Evolutionary conservation across 2,329 filamentous ascomycete species (phyloP).

Genomic region (Sphaerulina musiva): DNA sequence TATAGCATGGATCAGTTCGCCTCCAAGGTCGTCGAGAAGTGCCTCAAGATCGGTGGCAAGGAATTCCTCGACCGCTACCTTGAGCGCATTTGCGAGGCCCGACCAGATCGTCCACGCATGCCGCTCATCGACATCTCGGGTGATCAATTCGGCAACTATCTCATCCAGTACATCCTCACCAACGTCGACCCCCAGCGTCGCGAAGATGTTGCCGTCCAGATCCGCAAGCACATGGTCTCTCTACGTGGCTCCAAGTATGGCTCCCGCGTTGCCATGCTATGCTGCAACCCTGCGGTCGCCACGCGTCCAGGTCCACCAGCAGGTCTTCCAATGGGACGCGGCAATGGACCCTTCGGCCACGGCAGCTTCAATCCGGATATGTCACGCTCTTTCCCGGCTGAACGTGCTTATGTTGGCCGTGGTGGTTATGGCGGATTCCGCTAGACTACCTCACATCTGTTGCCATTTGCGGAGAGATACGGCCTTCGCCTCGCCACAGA

Average conservation of each 20-base stretch:
- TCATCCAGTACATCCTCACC: slow-evolving; percentile 94
- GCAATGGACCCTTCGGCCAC: slow-evolving; percentile 17
- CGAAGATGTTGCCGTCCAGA: slow-evolving; percentile 86
- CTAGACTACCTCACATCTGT: slow-evolving; percentile 16
- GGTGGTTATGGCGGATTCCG: slow-evolving; percentile 23
- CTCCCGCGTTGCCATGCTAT: slow-evolving; percentile 96
- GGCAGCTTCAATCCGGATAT: slow-evolving; percentile 22
- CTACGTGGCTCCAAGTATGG: slow-evolving; percentile 97
- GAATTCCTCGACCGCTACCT: slow-evolving; percentile 92
- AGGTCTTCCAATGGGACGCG: slow-evolving; percentile 41
- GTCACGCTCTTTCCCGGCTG: slow-evolving; percentile 14
- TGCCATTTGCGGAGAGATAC: slow-evolving; percentile 10
- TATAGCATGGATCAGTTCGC: slow-evolving; percentile 99
- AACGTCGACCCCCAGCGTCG: slow-evolving; percentile 82
- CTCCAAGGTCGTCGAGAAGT: slow-evolving; percentile 98
- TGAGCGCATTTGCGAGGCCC: slow-evolving; percentile 86
- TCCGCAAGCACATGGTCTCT: slow-evolving; percentile 98
- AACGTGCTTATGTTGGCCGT: slow-evolving; percentile 22
- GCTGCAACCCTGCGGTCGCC: slow-evolving; percentile 84
- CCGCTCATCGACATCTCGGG: slow-evolving; percentile 96
- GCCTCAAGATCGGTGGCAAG: slow-evolving; percentile 85
- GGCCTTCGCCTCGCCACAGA: slow-evolving; percentile 14
- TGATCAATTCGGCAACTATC: slow-evolving; percentile 97
- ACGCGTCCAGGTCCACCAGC: slow-evolving; percentile 82
- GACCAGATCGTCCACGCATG: slow-evolving; percentile 84